Evolutionary conservation across 352 stramenopile genomes (phyloP).

Genomic region (Globisporangium splendens): DNA sequence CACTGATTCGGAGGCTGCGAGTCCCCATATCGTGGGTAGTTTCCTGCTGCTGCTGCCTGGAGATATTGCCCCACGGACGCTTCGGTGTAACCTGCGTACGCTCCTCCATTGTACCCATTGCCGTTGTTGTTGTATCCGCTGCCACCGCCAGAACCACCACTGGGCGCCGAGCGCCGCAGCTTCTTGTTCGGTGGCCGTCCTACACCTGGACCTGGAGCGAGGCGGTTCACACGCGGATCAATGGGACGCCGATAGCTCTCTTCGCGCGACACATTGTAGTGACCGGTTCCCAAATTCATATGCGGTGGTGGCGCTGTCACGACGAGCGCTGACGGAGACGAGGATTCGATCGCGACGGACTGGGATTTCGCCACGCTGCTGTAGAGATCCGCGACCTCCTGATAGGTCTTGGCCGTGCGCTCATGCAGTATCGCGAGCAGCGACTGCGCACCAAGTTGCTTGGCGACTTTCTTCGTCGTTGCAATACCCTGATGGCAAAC

Average conservation of each 20-base stretch:
- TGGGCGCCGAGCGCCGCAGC: conserved; percentile 18
- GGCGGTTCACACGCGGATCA: conserved; percentile 24
- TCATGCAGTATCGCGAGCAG: conserved; percentile 67
- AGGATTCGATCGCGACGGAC: conserved; percentile 19
- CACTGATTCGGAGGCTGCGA: conserved; percentile 12
- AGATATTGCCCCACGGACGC: conserved; percentile 13
- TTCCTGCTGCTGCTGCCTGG: conserved; percentile 23
- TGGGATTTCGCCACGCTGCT: conserved; percentile 44
- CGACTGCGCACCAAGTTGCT: conserved; percentile 73
- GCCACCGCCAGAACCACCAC: not conserved
- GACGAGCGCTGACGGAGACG: conserved; percentile 12
- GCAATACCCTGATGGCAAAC: conserved; percentile 41
- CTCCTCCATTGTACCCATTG: not conserved
- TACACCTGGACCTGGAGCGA: not conserved
- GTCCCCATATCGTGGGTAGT: conserved; percentile 19
- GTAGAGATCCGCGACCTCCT: conserved; percentile 72
- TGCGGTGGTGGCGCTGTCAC: conserved; percentile 8
- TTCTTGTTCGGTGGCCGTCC: not conserved
- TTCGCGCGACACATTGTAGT: not conserved
- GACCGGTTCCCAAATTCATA: not conserved
- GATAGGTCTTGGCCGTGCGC: conserved; percentile 39
- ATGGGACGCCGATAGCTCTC: conserved; percentile 14
- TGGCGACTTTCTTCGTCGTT: conserved; percentile 78
- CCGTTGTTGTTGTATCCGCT: not conserved
- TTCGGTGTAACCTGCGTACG: conserved; percentile 19